Conservation (phyloP, 192 early-diverging fungal genomes). For the Obelidium mucronatum region DNA sequence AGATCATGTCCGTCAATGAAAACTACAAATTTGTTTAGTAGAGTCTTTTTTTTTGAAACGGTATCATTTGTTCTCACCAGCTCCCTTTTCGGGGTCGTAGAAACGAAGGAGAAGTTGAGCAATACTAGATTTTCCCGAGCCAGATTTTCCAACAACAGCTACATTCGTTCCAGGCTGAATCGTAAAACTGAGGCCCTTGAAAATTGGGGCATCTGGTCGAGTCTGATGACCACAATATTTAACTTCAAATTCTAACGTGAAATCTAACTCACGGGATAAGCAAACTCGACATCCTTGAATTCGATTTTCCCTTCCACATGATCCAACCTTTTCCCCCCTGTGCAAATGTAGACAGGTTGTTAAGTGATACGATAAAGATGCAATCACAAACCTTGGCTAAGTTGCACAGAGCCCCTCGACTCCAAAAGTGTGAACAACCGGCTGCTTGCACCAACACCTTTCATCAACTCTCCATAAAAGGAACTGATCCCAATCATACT, state of each 20-base stretch:
- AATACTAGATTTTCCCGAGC: slow-evolving; percentile 83
- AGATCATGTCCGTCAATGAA: slow-evolving; percentile 28
- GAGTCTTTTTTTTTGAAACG: no score
- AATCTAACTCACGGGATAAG: slow-evolving; percentile 37
- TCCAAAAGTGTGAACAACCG: slow-evolving; percentile 48
- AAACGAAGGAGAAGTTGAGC: slow-evolving; percentile 83
- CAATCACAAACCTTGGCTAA: not conserved
- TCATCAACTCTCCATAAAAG: slow-evolving; percentile 50
- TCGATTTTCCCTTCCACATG: slow-evolving; percentile 35
- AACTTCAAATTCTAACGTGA: not conserved
- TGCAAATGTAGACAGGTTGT: slow-evolving; percentile 8
- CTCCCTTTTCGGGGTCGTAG: slow-evolving; percentile 59
- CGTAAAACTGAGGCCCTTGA: slow-evolving; percentile 72
- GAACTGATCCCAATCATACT: slow-evolving; percentile 38
- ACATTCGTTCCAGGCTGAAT: slow-evolving; percentile 78
- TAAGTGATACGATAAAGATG: not conserved
- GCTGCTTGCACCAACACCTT: slow-evolving; percentile 43
- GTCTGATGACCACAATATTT: not conserved
- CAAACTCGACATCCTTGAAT: slow-evolving; percentile 50
- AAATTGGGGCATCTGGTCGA: slow-evolving; percentile 80
- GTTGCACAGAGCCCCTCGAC: slow-evolving; percentile 30
- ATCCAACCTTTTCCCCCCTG: slow-evolving; percentile 31
- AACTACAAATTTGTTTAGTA: slow-evolving; percentile 12
- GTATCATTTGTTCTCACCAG: no score
- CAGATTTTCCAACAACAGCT: slow-evolving; percentile 84